These are phyloP conservation scores for Oehlia diaphana DNA, from an alignment of 192 early-diverging fungal genomes.

Conservation along the genomic window DNA sequence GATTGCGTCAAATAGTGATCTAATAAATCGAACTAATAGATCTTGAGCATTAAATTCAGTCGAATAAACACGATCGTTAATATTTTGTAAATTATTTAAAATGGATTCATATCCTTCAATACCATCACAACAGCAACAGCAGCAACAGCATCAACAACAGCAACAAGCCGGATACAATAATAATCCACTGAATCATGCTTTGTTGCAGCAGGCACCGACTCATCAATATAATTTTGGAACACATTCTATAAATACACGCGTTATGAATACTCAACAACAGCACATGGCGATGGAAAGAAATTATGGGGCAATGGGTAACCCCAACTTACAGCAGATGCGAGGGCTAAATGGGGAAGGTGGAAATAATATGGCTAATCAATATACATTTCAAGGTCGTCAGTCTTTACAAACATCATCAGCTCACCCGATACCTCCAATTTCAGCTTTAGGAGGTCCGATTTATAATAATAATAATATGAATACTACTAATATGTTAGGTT, in stretches of 20 bases:
- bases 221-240: conserved; percentile 16
- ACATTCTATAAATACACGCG: neutral
- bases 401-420: neutral
- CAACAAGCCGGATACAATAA: neutral
- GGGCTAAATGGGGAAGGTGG: neutral
- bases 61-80: too few relatives aligned
- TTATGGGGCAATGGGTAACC: neutral
- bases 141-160: too few relatives aligned
- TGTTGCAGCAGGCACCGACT: conserved; percentile 2
- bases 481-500: neutral
- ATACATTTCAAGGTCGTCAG: conserved; percentile 21
- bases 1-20: neutral
- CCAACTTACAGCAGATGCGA: neutral
- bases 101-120: conserved; percentile 25
- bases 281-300: neutral
- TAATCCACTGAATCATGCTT: conserved; percentile 6
- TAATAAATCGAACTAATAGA: neutral
- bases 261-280: conserved; percentile 15
- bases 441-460: neutral
- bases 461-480: neutral
- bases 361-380: neutral
- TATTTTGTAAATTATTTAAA: neutral
- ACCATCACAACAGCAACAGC: neutral
- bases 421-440: conserved; percentile 5
- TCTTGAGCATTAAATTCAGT: neutral